These are phyloP conservation scores for Pseudogymnoascus sp. DNA, from an alignment of 2,329 filamentous ascomycete genomes.

Conservation along the genomic window DNA sequence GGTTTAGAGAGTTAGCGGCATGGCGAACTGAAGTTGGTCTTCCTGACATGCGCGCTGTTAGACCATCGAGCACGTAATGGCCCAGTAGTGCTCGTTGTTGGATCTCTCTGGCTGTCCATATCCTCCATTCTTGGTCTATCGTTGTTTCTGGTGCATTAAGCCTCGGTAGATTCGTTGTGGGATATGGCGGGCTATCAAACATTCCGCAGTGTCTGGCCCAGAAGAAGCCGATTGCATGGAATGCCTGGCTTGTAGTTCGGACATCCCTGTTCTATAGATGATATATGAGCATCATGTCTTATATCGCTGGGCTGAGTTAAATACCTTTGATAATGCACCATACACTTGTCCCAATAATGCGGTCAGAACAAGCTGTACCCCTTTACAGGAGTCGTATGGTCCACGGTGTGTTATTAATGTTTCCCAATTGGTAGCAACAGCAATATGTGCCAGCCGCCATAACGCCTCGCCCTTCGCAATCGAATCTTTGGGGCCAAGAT, in stretches of 20 bases:
- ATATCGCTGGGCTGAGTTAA: background rate
- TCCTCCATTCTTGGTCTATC: constrained; percentile 34
- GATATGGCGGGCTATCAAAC: constrained; percentile 31
- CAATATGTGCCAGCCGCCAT: constrained; percentile 37
- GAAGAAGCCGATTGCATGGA: constrained; percentile 35
- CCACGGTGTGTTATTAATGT: constrained; percentile 34
- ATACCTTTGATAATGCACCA: constrained; percentile 32
- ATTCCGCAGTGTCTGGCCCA: constrained; percentile 38
- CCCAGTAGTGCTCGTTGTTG: constrained; percentile 36
- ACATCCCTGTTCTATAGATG: constrained; percentile 30
- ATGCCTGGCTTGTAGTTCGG: constrained; percentile 35
- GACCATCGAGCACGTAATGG: constrained; percentile 36
- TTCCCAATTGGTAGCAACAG: constrained; percentile 38
- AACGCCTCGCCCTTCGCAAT: constrained; percentile 35
- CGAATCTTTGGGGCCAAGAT: constrained; percentile 35
- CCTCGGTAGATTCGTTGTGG: constrained; percentile 28
- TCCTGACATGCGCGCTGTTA: constrained; percentile 36
- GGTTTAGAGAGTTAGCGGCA: constrained; percentile 32
- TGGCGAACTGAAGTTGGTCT: constrained; percentile 35
- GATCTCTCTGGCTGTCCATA: constrained; percentile 36
- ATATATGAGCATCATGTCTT: background rate
- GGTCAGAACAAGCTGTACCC: constrained; percentile 35
- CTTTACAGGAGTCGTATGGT: constrained; percentile 34
- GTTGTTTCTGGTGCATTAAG: constrained; percentile 26
- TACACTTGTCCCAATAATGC: constrained; percentile 36